A percentile compares a stretch with the other conserved stretches of the same genome.
phyloP scores from a whole-genome alignment of 1,284 basidiomycete species.

The Moesziomyces globuligerus region DNA sequence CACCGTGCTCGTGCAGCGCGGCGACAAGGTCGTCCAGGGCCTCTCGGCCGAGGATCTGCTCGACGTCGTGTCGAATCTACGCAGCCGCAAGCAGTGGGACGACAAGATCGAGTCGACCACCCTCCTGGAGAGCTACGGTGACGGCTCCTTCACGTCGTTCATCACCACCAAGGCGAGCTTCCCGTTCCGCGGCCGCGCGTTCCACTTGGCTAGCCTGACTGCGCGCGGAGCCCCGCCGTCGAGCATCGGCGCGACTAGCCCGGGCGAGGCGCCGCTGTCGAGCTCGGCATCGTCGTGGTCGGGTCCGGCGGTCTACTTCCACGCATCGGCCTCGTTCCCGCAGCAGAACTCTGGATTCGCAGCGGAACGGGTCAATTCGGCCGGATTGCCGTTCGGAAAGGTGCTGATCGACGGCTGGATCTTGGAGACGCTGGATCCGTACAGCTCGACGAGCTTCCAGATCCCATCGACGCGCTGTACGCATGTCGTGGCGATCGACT shows the following conservation, averaged over 20 bases:
- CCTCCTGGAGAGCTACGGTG: constrained; percentile 82
- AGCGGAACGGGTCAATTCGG: constrained; percentile 77
- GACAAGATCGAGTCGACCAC: constrained; percentile 78
- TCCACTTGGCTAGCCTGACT: constrained; percentile 80
- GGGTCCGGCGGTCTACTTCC: constrained; percentile 68
- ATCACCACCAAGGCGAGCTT: constrained; percentile 77
- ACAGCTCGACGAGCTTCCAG: constrained; percentile 90
- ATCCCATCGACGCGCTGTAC: constrained; percentile 94
- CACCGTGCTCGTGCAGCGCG: constrained; percentile 84
- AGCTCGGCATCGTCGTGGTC: constrained; percentile 69
- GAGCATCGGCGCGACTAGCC: constrained; percentile 20
- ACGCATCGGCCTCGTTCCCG: constrained; percentile 69
- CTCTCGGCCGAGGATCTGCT: constrained; percentile 88
- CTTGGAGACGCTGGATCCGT: constrained; percentile 94
- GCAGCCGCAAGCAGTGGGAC: constrained; percentile 83
- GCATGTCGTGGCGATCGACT: constrained; percentile 87
- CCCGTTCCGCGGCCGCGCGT: constrained; percentile 88
- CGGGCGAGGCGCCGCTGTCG: constrained; percentile 25
- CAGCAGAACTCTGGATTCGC: constrained; percentile 82
- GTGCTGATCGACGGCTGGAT: constrained; percentile 95
- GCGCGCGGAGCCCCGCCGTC: constrained; percentile 70
- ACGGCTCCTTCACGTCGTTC: constrained; percentile 73
- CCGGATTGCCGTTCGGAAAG: constrained; percentile 79
- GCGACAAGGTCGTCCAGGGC: constrained; percentile 91
- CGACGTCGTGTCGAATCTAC: constrained; percentile 75